Percentiles rank a stretch among this genome's conserved stretches.
These are phyloP conservation scores for Samsoniella hepiali DNA, from an alignment of 2,329 filamentous ascomycete genomes.

Conservation along the genomic window DNA sequence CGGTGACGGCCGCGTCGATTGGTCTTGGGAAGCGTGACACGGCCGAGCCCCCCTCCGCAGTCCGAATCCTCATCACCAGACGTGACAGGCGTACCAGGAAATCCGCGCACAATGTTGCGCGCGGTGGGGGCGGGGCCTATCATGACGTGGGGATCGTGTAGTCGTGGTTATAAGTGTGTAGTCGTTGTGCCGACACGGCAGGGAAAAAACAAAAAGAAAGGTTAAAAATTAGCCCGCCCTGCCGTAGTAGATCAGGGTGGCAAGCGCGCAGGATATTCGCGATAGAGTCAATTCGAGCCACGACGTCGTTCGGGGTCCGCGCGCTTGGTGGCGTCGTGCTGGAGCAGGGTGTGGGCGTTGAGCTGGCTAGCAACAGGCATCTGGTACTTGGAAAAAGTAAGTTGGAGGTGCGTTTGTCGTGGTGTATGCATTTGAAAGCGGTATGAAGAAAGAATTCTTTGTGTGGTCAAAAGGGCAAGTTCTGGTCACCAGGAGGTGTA, in stretches of 20 bases:
- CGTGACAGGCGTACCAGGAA: conserved; percentile 50
- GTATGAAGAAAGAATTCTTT: conserved; percentile 17
- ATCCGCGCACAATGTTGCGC: conserved; percentile 55
- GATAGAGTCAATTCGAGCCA: conserved; percentile 43
- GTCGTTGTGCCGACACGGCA: background rate
- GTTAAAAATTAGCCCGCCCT: background rate
- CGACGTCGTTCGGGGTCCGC: conserved; percentile 59
- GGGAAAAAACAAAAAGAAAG: conserved; percentile 3
- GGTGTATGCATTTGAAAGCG: conserved; percentile 55
- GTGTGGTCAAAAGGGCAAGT: background rate
- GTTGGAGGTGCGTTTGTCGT: conserved; percentile 41
- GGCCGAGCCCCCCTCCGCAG: conserved; percentile 31
- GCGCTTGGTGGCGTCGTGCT: conserved; percentile 50
- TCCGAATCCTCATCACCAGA: conserved; percentile 60
- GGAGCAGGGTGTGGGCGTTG: conserved; percentile 41
- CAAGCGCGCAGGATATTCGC: conserved; percentile 17
- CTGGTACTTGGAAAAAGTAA: conserved; percentile 54
- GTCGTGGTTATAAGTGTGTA: background rate
- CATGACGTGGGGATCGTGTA: conserved; percentile 33
- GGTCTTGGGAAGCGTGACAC: conserved; percentile 37
- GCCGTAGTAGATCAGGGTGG: conserved; percentile 12
- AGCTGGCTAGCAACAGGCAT: conserved; percentile 54
- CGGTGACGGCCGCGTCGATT: conserved; percentile 40
- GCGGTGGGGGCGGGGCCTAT: conserved; percentile 47
- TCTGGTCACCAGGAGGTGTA: conserved; percentile 29